Conservation (phyloP, 2,329 filamentous ascomycete species). For the Aspergillus fijiensis region DNA sequence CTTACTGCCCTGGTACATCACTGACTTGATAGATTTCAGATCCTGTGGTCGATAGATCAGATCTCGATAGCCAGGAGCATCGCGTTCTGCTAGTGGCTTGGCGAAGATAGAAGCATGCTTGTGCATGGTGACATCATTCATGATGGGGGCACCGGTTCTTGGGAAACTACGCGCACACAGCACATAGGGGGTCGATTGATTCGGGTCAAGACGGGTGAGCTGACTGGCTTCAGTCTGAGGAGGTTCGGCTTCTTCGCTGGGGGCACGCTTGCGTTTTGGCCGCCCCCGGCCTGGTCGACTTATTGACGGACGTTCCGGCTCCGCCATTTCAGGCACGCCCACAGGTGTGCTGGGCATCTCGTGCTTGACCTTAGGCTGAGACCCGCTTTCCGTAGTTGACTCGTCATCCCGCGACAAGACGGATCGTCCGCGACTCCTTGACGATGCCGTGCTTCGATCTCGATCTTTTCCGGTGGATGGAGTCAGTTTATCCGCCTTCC, state of each 20-base stretch:
- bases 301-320: slow-evolving; percentile 29
- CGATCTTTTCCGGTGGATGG: slow-evolving; percentile 28
- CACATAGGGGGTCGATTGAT: slow-evolving; percentile 37
- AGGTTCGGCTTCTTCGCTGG: slow-evolving; percentile 36
- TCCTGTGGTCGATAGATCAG: slow-evolving; percentile 74
- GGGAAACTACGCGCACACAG: slow-evolving; percentile 52
- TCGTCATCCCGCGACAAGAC: slow-evolving; percentile 37
- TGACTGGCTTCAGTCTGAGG: slow-evolving; percentile 28
- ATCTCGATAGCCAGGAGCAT: slow-evolving; percentile 73
- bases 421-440: slow-evolving; percentile 39
- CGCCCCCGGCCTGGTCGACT: slow-evolving; percentile 30
- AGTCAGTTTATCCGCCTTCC: slow-evolving; percentile 30
- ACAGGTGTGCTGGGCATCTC: slow-evolving; percentile 39
- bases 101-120: slow-evolving; percentile 78
- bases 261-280: slow-evolving; percentile 43
- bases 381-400: slow-evolving; percentile 19
- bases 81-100: slow-evolving; percentile 69
- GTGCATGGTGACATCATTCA: slow-evolving; percentile 75
- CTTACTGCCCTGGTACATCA: slow-evolving; percentile 56
- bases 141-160: slow-evolving; percentile 68
- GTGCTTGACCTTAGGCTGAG: slow-evolving; percentile 29
- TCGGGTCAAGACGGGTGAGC: slow-evolving; percentile 28
- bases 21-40: slow-evolving; percentile 73
- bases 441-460: slow-evolving; percentile 36
- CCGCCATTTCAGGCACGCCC: slow-evolving; percentile 32